Conservation (phyloP, 1,139 yeast species). For the Diutina mesorugosa region DNA sequence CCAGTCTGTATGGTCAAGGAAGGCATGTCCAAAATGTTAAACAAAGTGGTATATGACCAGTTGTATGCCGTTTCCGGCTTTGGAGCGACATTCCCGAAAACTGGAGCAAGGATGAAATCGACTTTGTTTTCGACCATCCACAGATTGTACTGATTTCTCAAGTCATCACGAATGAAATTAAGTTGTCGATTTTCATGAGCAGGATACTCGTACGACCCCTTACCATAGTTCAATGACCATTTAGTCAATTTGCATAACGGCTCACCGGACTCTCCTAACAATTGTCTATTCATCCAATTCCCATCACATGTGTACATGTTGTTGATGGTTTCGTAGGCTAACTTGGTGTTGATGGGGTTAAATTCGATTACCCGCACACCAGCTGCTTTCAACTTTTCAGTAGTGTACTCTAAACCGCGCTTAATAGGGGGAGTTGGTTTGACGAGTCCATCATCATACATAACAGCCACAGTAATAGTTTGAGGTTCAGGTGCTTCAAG, state of each 20-base stretch:
- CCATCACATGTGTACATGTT: slow-evolving; percentile 48
- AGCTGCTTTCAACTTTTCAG: slow-evolving; percentile 6
- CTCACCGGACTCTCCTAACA: slow-evolving; percentile 47
- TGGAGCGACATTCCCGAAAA: slow-evolving; percentile 64
- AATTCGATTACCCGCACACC: slow-evolving; percentile 16
- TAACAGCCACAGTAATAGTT: slow-evolving; percentile 43
- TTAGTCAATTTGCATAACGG: slow-evolving; percentile 48
- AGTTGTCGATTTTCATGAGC: slow-evolving; percentile 36
- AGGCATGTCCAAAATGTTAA: slow-evolving; percentile 54
- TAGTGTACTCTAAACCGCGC: slow-evolving; percentile 7
- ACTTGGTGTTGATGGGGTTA: slow-evolving; percentile 27
- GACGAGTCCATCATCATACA: slow-evolving; percentile 9
- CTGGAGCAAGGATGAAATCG: slow-evolving; percentile 59
- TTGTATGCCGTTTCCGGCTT: slow-evolving; percentile 49
- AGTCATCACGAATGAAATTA: slow-evolving; percentile 35
- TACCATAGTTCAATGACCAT: slow-evolving; percentile 28
- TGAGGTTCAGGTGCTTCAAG: slow-evolving; percentile 25
- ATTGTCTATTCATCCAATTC: slow-evolving; percentile 36
- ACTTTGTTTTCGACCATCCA: slow-evolving; percentile 41
- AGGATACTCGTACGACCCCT: slow-evolving; percentile 32
- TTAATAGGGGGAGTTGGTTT: slow-evolving; percentile 9
- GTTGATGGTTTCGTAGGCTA: slow-evolving; percentile 37
- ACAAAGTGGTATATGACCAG: slow-evolving; percentile 68
- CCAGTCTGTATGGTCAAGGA: slow-evolving; percentile 21
- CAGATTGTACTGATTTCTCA: slow-evolving; percentile 42